Evolutionary conservation across 352 stramenopile species (phyloP).

Genomic region (Phytophthora pluvialis): DNA sequence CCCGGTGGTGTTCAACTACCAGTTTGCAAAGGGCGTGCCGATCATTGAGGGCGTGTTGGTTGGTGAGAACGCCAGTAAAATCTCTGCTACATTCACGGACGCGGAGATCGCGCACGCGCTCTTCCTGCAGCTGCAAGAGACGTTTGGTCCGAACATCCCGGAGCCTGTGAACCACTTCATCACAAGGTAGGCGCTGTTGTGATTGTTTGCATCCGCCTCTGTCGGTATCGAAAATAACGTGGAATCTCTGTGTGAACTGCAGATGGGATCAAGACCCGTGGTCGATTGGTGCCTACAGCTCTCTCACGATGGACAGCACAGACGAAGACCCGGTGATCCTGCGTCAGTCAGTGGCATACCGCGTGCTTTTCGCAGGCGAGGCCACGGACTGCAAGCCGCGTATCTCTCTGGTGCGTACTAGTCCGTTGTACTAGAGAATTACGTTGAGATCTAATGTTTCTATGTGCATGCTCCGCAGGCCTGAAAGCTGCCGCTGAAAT

Average conservation of each 20-base stretch:
- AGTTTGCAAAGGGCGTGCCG: constrained; percentile 50
- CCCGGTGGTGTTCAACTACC: constrained; percentile 69
- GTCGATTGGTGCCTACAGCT: constrained; percentile 67
- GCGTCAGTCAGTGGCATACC: constrained; percentile 40
- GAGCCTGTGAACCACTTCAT: constrained; percentile 54
- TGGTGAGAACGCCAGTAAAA: constrained; percentile 42
- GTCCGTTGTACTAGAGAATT: neutral
- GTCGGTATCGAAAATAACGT: neutral
- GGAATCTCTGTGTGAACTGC: neutral
- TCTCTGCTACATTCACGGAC: constrained; percentile 52
- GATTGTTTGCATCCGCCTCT: neutral
- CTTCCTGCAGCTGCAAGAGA: constrained; percentile 50
- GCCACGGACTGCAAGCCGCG: constrained; percentile 70
- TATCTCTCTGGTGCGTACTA: constrained; percentile 52
- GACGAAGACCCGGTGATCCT: constrained; percentile 62
- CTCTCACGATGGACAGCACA: constrained; percentile 64
- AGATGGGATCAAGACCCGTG: constrained; percentile 72
- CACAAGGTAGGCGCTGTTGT: constrained; percentile 38
- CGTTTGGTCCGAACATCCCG: constrained; percentile 49
- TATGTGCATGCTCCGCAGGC: constrained; percentile 18
- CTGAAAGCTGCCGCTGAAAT: constrained; percentile 40
- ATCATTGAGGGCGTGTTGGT: constrained; percentile 68
- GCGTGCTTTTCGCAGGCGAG: constrained; percentile 72
- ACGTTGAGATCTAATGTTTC: neutral
- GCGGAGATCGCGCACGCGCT: constrained; percentile 50